Evolutionary conservation across 805 yeast species (phyloP), one percentile per base, ranked within the genome.

Genomic region (Wickerhamomyces pijperi): DNA sequence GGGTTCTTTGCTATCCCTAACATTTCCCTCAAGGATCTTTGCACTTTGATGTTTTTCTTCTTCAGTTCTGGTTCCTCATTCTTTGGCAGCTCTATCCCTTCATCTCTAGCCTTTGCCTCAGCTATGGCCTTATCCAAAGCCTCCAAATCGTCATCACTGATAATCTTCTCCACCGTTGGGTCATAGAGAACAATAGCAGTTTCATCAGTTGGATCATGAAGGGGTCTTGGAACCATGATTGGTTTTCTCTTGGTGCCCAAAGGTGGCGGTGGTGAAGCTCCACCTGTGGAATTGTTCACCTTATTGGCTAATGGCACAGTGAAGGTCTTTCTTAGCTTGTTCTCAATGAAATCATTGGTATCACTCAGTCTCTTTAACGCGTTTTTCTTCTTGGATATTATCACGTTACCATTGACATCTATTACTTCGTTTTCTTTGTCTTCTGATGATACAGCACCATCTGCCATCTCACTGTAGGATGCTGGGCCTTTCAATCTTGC

Each of bases 161-260:
- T 47, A 35, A 50, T 48, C 38, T 46, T 54, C 41, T 92, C 97
- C 3, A 90, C 79, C 0, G 97, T 84, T 0, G 98, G 98, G 58
- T 92, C 98, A 53, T 86, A 92, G 35, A 92, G 65, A 1, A 92
- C 97, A 40, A 92, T 85, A 2, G 98, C 97, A 51, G 84, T 78
- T 56, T 92, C 97, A 44, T 81, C 87, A 34, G 80, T 70, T 0
- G 98, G 98, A 60, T 92, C 98, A 55, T 90, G 94, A n/a, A 92
- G 66, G 1, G 98, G 94, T 42, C 87, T 64, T 4, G 97, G 95
- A n/a, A 84, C 82, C 39, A 84, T 60, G 1, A 74, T 65, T 2
- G 76, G 71, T 45, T 76, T 74, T 31, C 81, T 72, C 45, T 81
- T 74, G 42, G 87, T 86, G 0, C 98, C 98, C 43, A 90, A 64